A percentile compares a stretch with the other conserved stretches of the same genome.
These are phyloP conservation scores for Helianthus annuus DNA, from an alignment of 129 eudicot species.

Conservation along the genomic window HanXRQr2.0-SUNRISE NC_035433.2:148509485-148509984, in stretches of 20 bases:
- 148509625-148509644: too few species aligned
- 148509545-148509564: too few species aligned
- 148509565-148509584: too few species aligned
- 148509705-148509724: background rate
- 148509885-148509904: conserved; percentile 82
- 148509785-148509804: conserved; percentile 18
- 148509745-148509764: conserved; percentile 8
- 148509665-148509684: too few species aligned
- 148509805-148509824: conserved; percentile 21
- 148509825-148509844: conserved; percentile 27
- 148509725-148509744: conserved; percentile 15
- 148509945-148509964: background rate
- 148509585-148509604: too few species aligned
- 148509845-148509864: conserved; percentile 1
- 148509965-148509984: background rate
- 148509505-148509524: too few species aligned
- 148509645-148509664: too few species aligned
- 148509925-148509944: conserved; percentile 91
- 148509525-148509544: too few species aligned
- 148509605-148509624: too few species aligned
- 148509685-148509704: too few species aligned
- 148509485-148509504: too few species aligned
- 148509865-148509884: conserved; percentile 2
- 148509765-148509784: conserved; percentile 2
- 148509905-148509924: conserved; percentile 91